Conservation (phyloP, 2,329 filamentous ascomycete genomes). For the Colletotrichum sp. region DNA sequence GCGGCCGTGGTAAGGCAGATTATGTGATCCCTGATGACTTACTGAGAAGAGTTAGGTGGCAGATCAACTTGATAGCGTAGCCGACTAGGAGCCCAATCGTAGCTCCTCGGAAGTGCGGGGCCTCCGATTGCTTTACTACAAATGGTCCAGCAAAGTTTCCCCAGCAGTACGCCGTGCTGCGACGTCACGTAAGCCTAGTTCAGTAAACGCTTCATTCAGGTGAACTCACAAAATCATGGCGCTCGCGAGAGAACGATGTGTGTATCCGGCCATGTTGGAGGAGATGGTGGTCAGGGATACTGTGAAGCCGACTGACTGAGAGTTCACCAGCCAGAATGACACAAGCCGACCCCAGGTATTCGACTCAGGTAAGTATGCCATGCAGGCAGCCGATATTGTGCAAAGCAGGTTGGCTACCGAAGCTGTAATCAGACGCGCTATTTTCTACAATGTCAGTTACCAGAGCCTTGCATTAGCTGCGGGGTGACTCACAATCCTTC, state of each 20-base stretch:
- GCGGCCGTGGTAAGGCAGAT: fast-evolving
- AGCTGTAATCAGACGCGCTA: neutral
- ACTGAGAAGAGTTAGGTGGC: neutral
- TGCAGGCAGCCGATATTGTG: neutral
- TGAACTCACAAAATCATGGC: neutral
- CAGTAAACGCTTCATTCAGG: fast-evolving
- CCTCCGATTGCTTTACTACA: neutral
- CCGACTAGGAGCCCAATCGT: neutral
- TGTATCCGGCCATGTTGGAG: neutral
- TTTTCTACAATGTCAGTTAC: neutral
- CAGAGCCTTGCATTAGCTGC: fast-evolving
- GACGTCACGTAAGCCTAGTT: fast-evolving
- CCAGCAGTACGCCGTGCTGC: neutral
- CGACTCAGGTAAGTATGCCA: neutral
- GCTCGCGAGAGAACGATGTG: neutral
- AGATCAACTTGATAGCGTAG: neutral
- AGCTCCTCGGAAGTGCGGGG: neutral
- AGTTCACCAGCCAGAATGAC: neutral
- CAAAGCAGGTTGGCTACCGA: neutral
- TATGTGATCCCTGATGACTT: neutral
- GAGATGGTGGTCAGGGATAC: neutral
- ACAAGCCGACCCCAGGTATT: neutral
- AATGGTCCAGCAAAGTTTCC: neutral
- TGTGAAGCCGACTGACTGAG: neutral
- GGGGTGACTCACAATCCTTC: neutral